A percentile compares a stretch with the other conserved stretches of the same genome.
Evolutionary conservation across 1,284 basidiomycete genomes (phyloP).

Genomic region (Ganoderma multipileum): DNA sequence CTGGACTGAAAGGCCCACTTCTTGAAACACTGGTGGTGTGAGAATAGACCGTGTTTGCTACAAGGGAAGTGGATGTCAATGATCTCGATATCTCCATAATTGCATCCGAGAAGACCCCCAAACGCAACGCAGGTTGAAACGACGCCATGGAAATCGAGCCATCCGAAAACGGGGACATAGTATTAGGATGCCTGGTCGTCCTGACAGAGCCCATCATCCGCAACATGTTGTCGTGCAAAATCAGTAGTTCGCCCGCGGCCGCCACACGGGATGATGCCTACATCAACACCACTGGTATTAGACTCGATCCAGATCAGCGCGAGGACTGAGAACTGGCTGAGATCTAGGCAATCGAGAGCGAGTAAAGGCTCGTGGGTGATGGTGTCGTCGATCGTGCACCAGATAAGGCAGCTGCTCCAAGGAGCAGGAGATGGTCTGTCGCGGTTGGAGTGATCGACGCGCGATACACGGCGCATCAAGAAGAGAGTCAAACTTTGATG

Average conservation of each 20-base stretch:
- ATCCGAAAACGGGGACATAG: neutral
- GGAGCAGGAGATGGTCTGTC: neutral
- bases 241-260: neutral
- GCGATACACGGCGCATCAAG: neutral
- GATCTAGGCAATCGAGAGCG: neutral
- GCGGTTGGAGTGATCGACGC: neutral
- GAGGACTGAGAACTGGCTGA: neutral
- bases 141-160: neutral
- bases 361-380: neutral
- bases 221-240: neutral
- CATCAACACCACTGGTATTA: neutral
- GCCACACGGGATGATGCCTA: neutral
- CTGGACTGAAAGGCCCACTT: neutral
- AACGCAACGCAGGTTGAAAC: neutral
- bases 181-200: neutral
- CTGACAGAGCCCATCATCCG: neutral
- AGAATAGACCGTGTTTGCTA: neutral
- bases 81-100: neutral
- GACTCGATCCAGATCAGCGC: conserved; percentile 1
- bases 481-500: conserved; percentile 15
- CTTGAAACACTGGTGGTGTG: neutral
- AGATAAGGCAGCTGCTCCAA: neutral
- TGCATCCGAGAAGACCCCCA: neutral
- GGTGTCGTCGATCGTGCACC: neutral
- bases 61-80: neutral